phyloP scores from a whole-genome alignment of 2,329 filamentous ascomycete species.

The Fusarium coffeatum region DNA sequence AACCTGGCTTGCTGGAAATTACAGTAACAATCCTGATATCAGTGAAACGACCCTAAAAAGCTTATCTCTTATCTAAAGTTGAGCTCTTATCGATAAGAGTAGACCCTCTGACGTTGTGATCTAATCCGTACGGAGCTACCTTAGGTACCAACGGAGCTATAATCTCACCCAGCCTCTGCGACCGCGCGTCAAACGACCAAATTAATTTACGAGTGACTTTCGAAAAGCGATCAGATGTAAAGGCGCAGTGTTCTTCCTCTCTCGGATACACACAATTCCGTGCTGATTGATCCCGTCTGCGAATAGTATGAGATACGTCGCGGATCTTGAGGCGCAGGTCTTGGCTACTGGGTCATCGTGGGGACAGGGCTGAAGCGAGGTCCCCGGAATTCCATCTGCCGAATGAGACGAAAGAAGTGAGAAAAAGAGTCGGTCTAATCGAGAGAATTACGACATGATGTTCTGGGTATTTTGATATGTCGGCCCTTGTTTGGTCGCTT shows the following conservation, averaged over 20 bases:
- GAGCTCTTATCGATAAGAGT: conserved; percentile 25
- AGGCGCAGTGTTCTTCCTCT: conserved; percentile 3
- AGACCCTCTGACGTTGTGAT: background rate
- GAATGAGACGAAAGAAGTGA: background rate
- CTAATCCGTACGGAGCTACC: background rate
- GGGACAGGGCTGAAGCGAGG: conserved; percentile 27
- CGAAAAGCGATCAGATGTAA: background rate
- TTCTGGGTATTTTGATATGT: background rate
- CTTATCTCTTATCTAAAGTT: background rate
- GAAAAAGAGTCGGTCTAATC: background rate
- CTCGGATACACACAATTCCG: conserved; percentile 24
- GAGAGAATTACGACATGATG: conserved; percentile 4
- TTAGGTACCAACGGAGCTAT: background rate
- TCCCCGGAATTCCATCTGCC: background rate
- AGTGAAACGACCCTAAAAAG: background rate
- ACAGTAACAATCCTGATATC: background rate
- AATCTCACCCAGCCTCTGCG: conserved; percentile 36
- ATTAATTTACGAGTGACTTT: background rate
- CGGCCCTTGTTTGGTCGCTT: conserved; percentile 5
- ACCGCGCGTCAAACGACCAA: conserved; percentile 29
- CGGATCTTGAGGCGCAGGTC: conserved; percentile 4
- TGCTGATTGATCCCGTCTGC: background rate
- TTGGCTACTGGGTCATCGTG: conserved; percentile 7
- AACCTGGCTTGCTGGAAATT: background rate
- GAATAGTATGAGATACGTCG: background rate